Evolutionary conservation across 2,329 filamentous ascomycete genomes (phyloP), one percentile per base, ranked within the genome.

Genomic region (Colletotrichum navitas): DNA sequence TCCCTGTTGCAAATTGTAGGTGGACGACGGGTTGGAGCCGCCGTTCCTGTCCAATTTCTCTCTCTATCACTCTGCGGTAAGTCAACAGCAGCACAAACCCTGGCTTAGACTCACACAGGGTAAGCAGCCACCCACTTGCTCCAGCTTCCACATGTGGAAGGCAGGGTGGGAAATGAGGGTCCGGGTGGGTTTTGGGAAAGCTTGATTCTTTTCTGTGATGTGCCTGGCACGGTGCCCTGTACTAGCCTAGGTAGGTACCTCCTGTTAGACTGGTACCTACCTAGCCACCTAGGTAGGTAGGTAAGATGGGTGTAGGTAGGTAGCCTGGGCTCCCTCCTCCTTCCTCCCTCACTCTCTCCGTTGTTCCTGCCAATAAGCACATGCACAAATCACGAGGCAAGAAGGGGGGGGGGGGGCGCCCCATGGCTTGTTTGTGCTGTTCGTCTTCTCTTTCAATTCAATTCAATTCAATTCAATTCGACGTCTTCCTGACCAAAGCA

Each of bases 51-150:
- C 5, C 1, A 61, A 41, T 34, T 4, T 32, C 51, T 34, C 24
- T 14, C 2, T 45, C 24, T 18, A 18, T 45, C 29, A 8, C 49
- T 52, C 26, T 32, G 47, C 24, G 24, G 2, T 12, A 12, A 24
- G 47, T 51, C 24, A 51, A 24, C 47, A 16, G 43, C 43, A 45
- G 21, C 43, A 4, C 43, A 3, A 7, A n/a, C 45, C 45, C 45
- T 47, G 45, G n/a, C 10, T 8, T 8, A 26, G 45, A 60, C 68
- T 71, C 68, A 43, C 68, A 68, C 68, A 71, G 68, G 59, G 49
- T 26, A 26, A 45, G 52, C 39, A 61, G 41, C 68, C 55, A n/a
- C 65, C 68, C 65, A 71, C 65, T 65, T 71, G 68, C 68, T 68
- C 29, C 39, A 45, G 51, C 54, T 60, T 16, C 59, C 52, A 47